Base-by-base conservation (phyloP, 148 eudicot genomes). In the Rhododendron simsii region DNA sequence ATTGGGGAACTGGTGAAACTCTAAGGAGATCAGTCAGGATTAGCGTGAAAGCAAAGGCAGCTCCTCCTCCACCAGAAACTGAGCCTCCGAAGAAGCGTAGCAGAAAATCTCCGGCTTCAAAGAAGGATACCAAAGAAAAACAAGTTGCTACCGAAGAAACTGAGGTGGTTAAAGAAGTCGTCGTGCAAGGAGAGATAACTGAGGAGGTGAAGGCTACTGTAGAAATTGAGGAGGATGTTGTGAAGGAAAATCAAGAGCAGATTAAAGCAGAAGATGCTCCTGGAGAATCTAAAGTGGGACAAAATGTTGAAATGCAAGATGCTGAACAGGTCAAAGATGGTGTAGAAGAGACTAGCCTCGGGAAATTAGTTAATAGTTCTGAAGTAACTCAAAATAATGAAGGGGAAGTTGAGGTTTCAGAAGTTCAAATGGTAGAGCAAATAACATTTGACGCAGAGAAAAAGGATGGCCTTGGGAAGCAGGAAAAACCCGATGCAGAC, bases 1-100 rank as follows among this genome's bases (percentile, higher is more conserved):
- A 93, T 83, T 96, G 99, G 99, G 91, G 95, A 84, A 92, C 93
- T 18, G 98, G 98, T 77, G 96, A 96, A 87, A 94, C 95, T 26
- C 98, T 94, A 69, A 91, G 99, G 90, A 91, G 99, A 87, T 96
- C 99, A 11, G 86, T 95, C 75, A 89, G 99, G 80, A 93, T 96
- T 83, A 96, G 94, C 75, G 94, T 88, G 93, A 96, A 95, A 88
- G 91, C 87, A 71, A 96, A 95, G 89, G 85, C 89, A 63, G 75
- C 88, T 53, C 89, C 92, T n/a, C 33, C 74, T 3, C 59, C 90
- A 21, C 89, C 90, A 74, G 94, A 92, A 86, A 91, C 85, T 81
- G 94, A 91, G 82, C 86, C 86, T 30, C 30, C 94, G 89, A 92
- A 87, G 93, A 89, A 78, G 86, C 77, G 57, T 45, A 85, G 82